Percentiles rank a stretch among this genome's conserved stretches.
phyloP scores from a whole-genome alignment of 352 stramenopile genomes.

The Pythium sp. region DNA sequence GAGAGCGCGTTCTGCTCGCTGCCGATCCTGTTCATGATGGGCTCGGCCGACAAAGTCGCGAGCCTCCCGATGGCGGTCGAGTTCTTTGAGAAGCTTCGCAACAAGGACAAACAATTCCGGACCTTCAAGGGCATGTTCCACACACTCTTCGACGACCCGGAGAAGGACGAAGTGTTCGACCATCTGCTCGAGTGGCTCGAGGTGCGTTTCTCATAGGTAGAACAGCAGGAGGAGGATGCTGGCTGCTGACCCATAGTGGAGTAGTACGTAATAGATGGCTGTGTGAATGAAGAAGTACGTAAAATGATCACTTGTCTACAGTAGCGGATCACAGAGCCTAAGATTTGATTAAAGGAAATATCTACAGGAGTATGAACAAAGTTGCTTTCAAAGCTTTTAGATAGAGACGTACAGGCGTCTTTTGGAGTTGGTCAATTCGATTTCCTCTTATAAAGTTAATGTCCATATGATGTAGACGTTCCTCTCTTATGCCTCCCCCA shows the following conservation, averaged over 20 bases:
- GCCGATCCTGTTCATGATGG: constrained; percentile 33
- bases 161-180: constrained; percentile 41
- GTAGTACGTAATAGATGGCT: background rate
- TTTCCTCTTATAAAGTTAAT: too few relatives aligned
- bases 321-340: too few relatives aligned
- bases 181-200: background rate
- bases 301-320: too few relatives aligned
- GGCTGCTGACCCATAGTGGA: background rate
- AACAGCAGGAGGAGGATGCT: background rate
- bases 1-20: constrained; percentile 25
- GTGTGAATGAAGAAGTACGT: too few relatives aligned
- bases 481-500: background rate
- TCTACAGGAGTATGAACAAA: too few relatives aligned
- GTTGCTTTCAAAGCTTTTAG: too few relatives aligned
- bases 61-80: constrained; percentile 33
- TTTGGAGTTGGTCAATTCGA: too few relatives aligned
- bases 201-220: background rate
- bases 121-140: constrained; percentile 52
- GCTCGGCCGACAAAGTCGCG: constrained; percentile 46
- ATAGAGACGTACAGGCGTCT: too few relatives aligned
- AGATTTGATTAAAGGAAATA: too few relatives aligned
- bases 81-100: constrained; percentile 32
- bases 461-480: background rate
- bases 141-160: constrained; percentile 55
- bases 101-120: constrained; percentile 53